Evolutionary conservation across 2,329 filamentous ascomycete species (phyloP), one percentile per base, ranked within the genome.

Genomic region (Cordyceps pruinosa): DNA sequence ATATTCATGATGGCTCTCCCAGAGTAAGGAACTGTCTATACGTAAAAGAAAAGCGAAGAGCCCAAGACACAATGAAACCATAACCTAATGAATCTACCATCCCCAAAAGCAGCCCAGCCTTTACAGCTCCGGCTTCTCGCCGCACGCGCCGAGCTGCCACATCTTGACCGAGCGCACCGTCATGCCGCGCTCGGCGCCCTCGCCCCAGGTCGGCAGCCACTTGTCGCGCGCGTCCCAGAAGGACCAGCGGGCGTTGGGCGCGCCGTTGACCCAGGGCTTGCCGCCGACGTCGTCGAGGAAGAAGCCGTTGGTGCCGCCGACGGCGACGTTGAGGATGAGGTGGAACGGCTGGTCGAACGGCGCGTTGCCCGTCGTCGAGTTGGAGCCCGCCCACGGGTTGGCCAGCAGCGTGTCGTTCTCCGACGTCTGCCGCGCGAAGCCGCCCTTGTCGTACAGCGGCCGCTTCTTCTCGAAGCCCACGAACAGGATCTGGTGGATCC

Each of bases 291-390:
- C 68, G 60, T 80, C 77, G 15, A 55, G 62, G 63, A 80, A 81
- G 69, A 73, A 80, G 17, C 77, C 77, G 56, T 77, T 79, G 7
- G 66, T 74, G 39, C 70, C 67, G 2, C 78, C 78, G 34, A 80
- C 76, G 0, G 77, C 78, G 1, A 81, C 76, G 61, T 78, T 78
- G 26, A 81, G 64, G 35, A 80, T 75, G 17, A 81, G 68, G 60
- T 77, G 79, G 61, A 81, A 81, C 1, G 69, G 63, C 62, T 79
- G 73, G 63, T 81, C 78, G 63, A 81, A 81, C 0, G 78, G 78
- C 3, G 78, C 75, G 58, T 75, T 78, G 39, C 66, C 65, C 7
- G 65, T 68, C 7, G 68, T 66, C n/a, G 68, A 67, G 3, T 65
- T 69, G 15, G 69, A 71, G 7, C 65, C 59, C 3, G 63, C 66